Percentiles rank a stretch among this genome's conserved stretches.
phyloP scores from a whole-genome alignment of 2,329 filamentous ascomycete genomes.

The Fusarium xylarioides region DNA sequence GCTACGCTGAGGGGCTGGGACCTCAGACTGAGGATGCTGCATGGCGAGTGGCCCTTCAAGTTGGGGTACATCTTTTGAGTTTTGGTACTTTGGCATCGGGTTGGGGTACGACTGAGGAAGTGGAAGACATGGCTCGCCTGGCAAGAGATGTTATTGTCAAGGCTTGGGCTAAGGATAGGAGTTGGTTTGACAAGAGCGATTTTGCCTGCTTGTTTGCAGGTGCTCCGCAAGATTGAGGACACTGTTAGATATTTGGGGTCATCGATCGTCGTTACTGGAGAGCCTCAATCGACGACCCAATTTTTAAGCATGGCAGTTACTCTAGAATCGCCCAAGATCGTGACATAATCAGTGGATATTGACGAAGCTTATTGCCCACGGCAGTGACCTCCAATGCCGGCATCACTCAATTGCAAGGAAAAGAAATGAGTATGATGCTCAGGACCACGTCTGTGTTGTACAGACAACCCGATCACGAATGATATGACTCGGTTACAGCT shows the following conservation, averaged over 20 bases:
- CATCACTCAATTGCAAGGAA: neutral
- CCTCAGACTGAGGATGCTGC: neutral
- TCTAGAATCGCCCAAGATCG: neutral
- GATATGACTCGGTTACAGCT: neutral
- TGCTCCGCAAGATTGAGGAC: too few species aligned
- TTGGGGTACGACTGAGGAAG: neutral
- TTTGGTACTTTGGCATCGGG: neutral
- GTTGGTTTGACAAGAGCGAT: neutral
- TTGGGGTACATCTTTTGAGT: conserved; percentile 11
- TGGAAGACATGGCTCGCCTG: neutral
- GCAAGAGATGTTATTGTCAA: neutral
- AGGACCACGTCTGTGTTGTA: neutral
- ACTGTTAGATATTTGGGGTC: accelerated
- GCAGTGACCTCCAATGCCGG: neutral
- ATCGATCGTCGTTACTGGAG: neutral
- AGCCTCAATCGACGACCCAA: neutral
- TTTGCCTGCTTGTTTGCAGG: conserved; percentile 1
- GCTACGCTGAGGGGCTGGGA: neutral
- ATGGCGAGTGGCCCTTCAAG: neutral
- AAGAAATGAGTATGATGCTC: neutral
- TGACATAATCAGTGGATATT: conserved; percentile 7
- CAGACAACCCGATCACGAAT: neutral
- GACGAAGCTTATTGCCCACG: neutral
- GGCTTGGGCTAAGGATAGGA: neutral
- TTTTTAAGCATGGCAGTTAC: conserved; percentile 3